Conservation (phyloP, 345 rosid genomes). For the Garcia nutans region DNA sequence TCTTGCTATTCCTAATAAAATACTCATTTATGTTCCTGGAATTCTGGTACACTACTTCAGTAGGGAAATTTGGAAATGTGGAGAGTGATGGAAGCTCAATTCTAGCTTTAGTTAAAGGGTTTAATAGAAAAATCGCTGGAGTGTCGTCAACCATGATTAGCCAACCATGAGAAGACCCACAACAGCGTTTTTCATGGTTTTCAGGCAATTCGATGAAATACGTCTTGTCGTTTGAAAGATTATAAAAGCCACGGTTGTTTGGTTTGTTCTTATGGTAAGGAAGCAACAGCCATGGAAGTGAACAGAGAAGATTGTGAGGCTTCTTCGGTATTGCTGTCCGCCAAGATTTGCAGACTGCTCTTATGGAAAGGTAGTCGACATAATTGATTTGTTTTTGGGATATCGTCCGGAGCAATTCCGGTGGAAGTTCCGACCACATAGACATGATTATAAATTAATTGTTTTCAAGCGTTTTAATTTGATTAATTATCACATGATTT, state of each 20-base stretch:
- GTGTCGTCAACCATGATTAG: constrained; percentile 14
- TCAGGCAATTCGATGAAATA: background rate
- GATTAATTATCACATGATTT: background rate
- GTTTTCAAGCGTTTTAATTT: too few relatives aligned
- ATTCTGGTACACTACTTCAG: constrained; percentile 1
- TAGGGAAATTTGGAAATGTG: constrained; percentile 8
- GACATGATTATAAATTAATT: constrained; percentile 4
- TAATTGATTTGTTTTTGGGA: constrained; percentile 8
- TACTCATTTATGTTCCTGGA: background rate
- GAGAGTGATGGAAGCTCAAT: constrained; percentile 7
- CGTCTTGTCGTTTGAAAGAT: constrained; percentile 1
- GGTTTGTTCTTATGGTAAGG: background rate
- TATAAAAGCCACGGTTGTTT: constrained; percentile 4
- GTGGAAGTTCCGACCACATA: constrained; percentile 16
- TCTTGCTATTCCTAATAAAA: background rate
- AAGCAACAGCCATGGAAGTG: constrained; percentile 13
- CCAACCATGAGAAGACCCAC: constrained; percentile 18
- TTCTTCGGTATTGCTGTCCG: background rate
- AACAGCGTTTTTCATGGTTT: constrained; percentile 2
- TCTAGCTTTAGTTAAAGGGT: background rate
- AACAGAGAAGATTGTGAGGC: constrained; percentile 1
- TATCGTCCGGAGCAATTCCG: constrained; percentile 1
- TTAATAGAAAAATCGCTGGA: background rate
- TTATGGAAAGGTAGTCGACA: background rate
- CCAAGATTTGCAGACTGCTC: constrained; percentile 19